A percentile compares a stretch with the other conserved stretches of the same genome.
phyloP scores from a whole-genome alignment of 176 grass and related monocot species.

The Oryza officinalis region DNA sequence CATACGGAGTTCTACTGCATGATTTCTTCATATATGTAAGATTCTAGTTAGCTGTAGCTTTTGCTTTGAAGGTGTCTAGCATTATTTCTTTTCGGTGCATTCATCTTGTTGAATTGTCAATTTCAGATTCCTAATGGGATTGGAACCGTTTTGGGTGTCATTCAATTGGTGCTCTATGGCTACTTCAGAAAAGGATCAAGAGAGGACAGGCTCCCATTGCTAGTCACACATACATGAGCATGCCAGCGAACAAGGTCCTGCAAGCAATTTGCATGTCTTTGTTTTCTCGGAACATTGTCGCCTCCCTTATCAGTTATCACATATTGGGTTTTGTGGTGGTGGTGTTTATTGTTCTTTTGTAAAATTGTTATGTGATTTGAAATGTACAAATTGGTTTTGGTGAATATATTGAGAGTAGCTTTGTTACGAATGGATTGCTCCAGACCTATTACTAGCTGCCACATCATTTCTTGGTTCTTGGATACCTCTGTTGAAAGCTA shows the following conservation, averaged over 20 bases:
- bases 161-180: conserved; percentile 79
- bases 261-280: neutral
- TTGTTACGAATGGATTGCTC: neutral
- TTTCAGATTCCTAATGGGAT: conserved; percentile 92
- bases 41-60: conserved; percentile 10
- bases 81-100: neutral
- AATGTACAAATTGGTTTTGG: neutral
- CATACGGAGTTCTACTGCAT: conserved; percentile 67
- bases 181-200: conserved; percentile 65
- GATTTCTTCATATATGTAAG: conserved; percentile 99
- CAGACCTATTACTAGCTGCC: neutral
- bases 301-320: neutral
- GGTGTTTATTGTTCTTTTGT: neutral
- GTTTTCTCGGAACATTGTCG: neutral
- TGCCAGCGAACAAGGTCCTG: conserved; percentile 9
- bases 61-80: conserved; percentile 29
- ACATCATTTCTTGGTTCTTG: neutral
- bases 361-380: neutral
- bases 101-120: conserved; percentile 31
- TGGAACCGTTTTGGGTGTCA: conserved; percentile 65
- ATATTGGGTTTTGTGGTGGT: neutral
- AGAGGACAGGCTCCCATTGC: conserved; percentile 54
- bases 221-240: conserved; percentile 48
- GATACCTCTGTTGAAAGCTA: neutral
- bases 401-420: neutral